These are phyloP conservation scores for Sphaerosporella brunnea DNA, from an alignment of 495 filamentous ascomycete genomes.

Conservation along the genomic window DNA sequence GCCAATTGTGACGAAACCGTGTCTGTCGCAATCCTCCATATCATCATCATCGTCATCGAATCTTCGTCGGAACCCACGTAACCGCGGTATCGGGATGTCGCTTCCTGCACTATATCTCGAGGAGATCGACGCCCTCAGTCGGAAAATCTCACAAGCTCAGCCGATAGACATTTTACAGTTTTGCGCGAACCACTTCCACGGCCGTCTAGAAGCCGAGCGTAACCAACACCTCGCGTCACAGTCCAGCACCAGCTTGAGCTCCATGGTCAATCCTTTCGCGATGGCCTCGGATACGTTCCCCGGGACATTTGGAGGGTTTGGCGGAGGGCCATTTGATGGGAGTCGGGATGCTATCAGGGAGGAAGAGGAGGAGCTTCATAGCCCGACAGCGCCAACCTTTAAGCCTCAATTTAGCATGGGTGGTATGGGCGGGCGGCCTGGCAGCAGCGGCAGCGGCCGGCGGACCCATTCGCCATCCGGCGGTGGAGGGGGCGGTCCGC, in stretches of 20 bases:
- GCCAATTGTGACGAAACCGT: not conserved
- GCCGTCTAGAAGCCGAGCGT: conserved; percentile 43
- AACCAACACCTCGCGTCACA: conserved; percentile 32
- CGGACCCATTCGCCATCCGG: conserved; percentile 2
- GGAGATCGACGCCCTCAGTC: conserved; percentile 42
- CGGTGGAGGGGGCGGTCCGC: not conserved
- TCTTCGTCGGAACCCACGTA: not conserved
- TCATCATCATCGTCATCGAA: not conserved
- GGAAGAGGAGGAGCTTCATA: conserved; percentile 41
- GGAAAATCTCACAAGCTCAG: conserved; percentile 35
- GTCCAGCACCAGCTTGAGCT: conserved; percentile 10
- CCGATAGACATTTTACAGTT: conserved; percentile 47
- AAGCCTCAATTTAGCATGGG: conserved; percentile 16
- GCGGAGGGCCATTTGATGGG: conserved; percentile 26
- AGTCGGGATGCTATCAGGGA: conserved; percentile 41
- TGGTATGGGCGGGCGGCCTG: conserved; percentile 3
- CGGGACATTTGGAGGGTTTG: conserved; percentile 4
- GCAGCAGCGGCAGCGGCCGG: not conserved
- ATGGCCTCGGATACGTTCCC: conserved; percentile 14
- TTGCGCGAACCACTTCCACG: conserved; percentile 47
- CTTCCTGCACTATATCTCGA: conserved; percentile 38
- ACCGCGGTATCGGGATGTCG: conserved; percentile 23
- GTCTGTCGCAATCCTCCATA: not conserved
- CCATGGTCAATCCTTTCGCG: conserved; percentile 35
- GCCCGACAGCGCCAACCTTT: conserved; percentile 38